Conservation (phyloP, 441 rosid species). For the Jatropha podagrica region DNA sequence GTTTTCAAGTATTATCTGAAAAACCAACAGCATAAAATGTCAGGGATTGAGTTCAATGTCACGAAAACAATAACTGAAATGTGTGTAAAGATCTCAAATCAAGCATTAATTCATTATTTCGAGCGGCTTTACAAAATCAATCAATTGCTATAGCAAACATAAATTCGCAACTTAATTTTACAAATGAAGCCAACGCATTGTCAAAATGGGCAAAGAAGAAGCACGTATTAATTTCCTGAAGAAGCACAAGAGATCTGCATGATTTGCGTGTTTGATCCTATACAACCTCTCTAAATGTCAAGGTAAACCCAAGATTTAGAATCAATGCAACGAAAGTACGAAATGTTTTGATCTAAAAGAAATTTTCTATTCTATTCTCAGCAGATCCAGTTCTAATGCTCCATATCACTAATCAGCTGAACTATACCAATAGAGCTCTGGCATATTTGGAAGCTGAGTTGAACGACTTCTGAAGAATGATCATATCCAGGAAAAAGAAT, state of each 20-base stretch:
- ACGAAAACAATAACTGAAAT: neutral
- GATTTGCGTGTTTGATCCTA: neutral
- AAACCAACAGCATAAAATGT: neutral
- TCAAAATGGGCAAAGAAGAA: neutral
- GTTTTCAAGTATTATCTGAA: conserved; percentile 27
- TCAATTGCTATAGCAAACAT: neutral
- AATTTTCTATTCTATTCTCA: neutral
- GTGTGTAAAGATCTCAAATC: neutral
- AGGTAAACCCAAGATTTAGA: neutral
- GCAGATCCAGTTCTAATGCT: neutral
- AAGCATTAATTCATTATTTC: neutral
- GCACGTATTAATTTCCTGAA: neutral
- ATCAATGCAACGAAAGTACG: neutral
- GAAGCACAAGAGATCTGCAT: neutral
- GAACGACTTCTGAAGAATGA: neutral
- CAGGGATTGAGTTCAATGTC: neutral
- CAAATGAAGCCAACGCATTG: neutral
- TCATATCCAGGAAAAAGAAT: neutral
- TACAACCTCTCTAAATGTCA: neutral
- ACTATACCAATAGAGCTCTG: neutral
- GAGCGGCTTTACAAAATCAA: neutral
- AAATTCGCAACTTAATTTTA: neutral
- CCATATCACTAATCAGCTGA: neutral
- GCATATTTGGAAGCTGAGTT: too few relatives aligned
- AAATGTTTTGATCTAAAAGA: neutral